Percentiles rank a stretch among this genome's conserved stretches.
phyloP scores from a whole-genome alignment of 176 grass and related monocot genomes.

The Oryza glumipatula region DNA sequence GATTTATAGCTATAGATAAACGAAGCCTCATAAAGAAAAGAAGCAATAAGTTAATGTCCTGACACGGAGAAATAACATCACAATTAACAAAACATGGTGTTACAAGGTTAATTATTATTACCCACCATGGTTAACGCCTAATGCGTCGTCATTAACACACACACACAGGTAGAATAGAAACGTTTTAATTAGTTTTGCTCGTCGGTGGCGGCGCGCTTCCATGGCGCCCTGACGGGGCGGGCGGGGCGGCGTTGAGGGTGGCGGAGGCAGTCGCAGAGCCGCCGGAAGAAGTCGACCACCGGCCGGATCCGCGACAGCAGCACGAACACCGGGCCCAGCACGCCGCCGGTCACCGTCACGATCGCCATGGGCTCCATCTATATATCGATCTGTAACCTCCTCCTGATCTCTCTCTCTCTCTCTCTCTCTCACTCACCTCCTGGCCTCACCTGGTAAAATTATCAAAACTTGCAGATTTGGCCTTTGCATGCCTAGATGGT shows the following conservation, averaged over 20 bases:
- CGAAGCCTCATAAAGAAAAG: too few relatives aligned
- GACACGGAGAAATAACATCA: background rate
- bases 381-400: conserved; percentile 19
- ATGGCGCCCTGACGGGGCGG: conserved; percentile 36
- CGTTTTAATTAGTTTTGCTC: background rate
- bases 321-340: conserved; percentile 39
- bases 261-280: conserved; percentile 37
- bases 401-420: too few relatives aligned
- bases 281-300: conserved; percentile 34
- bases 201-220: background rate
- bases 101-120: background rate
- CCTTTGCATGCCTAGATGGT: background rate
- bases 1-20: too few relatives aligned
- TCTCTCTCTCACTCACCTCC: too few relatives aligned
- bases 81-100: background rate
- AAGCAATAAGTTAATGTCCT: background rate
- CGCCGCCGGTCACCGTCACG: conserved; percentile 46
- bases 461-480: background rate
- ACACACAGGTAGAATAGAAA: background rate
- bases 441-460: too few relatives aligned
- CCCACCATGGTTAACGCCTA: background rate
- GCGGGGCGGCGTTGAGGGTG: conserved; percentile 35
- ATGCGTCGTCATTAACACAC: too few relatives aligned
- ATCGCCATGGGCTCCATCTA: conserved; percentile 43
- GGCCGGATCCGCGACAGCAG: conserved; percentile 44